Base-by-base conservation (phyloP, 331 rosid species). In the Stylosanthes scabra region DNA sequence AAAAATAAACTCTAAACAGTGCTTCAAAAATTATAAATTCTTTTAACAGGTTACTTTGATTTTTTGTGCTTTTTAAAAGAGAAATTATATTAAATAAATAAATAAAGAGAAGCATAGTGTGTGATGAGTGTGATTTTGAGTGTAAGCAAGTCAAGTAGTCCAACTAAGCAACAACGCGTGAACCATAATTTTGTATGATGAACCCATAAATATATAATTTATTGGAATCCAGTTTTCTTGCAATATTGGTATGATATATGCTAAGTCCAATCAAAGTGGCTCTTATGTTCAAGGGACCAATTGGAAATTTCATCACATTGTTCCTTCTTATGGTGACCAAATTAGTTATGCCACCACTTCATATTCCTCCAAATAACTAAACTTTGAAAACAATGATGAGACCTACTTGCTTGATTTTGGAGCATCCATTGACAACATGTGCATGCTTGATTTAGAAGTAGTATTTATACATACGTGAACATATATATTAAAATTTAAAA, bases 141-240 rank as follows among this genome's bases (percentile, higher is more conserved):
- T 80, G 85, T 83, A 78, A 68, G 66, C 49, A 81, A 79, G 75
- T 75, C 64, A 77, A 69, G 79, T 81, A 72, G 80, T 81, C 86
- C 90, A 86, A 81, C 83, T 82, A 80, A 83, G 87, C 90, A 87
- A 86, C 64, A 80, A 88, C 96, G 97, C 75, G 97, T 91, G 93
- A 88, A 87, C 93, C 89, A 28, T 79, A 66, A 11, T 51, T 49
- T 34, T 34, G 6, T 20, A 52, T 61, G 45, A 39, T 39, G 50
- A 37, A 66, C 8, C 12, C 60, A 52, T 59, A 68, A 76, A 83
- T 83, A 4, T 34, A 34, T 34, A 0, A 3, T 34, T 3, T 34
- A 83, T 75, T 75, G 94, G 91, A 83, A 59, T 83, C 89, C 91
- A 92, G 87, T 80, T 82, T 77, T 71, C 68, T 16, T 63, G 83